Evolutionary conservation across 2,329 filamentous ascomycete genomes (phyloP), one percentile per base, ranked within the genome.

Genomic region (Monosporascus ibericus): DNA sequence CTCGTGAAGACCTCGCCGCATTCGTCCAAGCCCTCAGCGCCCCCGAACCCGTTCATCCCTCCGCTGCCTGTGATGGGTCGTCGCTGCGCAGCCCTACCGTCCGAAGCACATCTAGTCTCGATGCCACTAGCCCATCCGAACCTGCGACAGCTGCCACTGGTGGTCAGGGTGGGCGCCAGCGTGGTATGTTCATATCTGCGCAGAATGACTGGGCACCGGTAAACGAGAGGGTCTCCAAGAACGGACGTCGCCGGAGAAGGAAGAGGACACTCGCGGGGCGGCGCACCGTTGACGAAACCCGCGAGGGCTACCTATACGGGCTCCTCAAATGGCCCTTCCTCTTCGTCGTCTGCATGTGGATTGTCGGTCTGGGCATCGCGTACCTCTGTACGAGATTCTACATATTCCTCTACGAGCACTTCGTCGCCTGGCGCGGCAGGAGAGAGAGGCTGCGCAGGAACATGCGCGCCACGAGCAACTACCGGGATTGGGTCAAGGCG

Each of bases 191-290:
- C 67, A 90, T 97, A 63, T 88, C 90, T 3, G 92, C 94, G 40
- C 84, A 95, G 65, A 95, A 95, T 68, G 94, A 99, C 75, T 99
- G 94, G 94, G 86, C 89, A 17, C 94, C 94, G 0, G 83, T 97
- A 14, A 86, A 88, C 60, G 83, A 92, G 66, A 85, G 81, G 52
- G 78, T 92, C 22, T 66, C 73, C 61, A 75, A 70, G 63, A 65
- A 69, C 20, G 64, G 68, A 61, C 63, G 71, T 56, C 73, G 70
- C 56, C 70, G 70, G 39, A 72, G 76, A 51, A 59, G 62, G 53
- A 70, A 65, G 55, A 67, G 64, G 61, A 71, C 64, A 52, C 65
- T 63, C 40, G 63, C 78, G 6, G 78, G 81, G 30, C 78, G 78
- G 20, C 77, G 87, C 53, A 87, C 82, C 58, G 89, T 85, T 64